Conservation (phyloP, 2,329 filamentous ascomycete genomes). For the Monosporascus sp. region DNA sequence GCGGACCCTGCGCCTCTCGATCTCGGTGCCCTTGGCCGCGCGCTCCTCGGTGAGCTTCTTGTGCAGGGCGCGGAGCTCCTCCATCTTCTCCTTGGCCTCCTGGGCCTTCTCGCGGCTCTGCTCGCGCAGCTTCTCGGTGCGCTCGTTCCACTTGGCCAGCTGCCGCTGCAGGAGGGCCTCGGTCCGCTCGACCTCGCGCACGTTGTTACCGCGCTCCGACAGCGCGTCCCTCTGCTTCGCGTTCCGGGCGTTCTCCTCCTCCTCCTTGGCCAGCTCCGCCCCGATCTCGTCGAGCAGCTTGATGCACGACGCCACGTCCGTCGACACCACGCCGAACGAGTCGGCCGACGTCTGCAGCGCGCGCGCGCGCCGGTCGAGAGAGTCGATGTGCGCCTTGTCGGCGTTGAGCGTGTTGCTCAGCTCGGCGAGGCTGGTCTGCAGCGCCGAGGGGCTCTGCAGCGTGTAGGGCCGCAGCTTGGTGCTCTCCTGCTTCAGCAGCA, state of each 20-base stretch:
- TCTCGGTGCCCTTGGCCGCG: constrained; percentile 80
- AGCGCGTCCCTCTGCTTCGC: constrained; percentile 80
- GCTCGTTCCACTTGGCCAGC: constrained; percentile 76
- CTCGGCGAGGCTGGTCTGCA: constrained; percentile 78
- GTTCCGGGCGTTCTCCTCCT: constrained; percentile 80
- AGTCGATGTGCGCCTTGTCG: constrained; percentile 82
- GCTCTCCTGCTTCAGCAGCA: constrained; percentile 76
- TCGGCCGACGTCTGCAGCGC: constrained; percentile 89
- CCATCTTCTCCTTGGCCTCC: constrained; percentile 82
- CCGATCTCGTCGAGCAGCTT: constrained; percentile 86
- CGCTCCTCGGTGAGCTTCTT: constrained; percentile 78
- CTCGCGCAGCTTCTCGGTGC: constrained; percentile 77
- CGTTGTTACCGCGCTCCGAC: constrained; percentile 81
- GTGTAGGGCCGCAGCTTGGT: constrained; percentile 89
- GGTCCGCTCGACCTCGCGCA: constrained; percentile 84
- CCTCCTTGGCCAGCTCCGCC: constrained; percentile 80
- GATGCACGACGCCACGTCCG: constrained; percentile 82
- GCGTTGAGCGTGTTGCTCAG: constrained; percentile 70
- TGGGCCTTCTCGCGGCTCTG: constrained; percentile 77
- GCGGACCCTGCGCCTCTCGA: constrained; percentile 84
- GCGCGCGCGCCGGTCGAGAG: constrained; percentile 78
- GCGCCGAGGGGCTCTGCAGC: constrained; percentile 75
- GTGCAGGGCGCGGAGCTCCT: constrained; percentile 77
- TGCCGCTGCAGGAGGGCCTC: constrained; percentile 81
- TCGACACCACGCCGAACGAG: constrained; percentile 76